phyloP scores from a whole-genome alignment of 2,329 filamentous ascomycete species.

The Chrysoporthe deuterocubensis region DNA sequence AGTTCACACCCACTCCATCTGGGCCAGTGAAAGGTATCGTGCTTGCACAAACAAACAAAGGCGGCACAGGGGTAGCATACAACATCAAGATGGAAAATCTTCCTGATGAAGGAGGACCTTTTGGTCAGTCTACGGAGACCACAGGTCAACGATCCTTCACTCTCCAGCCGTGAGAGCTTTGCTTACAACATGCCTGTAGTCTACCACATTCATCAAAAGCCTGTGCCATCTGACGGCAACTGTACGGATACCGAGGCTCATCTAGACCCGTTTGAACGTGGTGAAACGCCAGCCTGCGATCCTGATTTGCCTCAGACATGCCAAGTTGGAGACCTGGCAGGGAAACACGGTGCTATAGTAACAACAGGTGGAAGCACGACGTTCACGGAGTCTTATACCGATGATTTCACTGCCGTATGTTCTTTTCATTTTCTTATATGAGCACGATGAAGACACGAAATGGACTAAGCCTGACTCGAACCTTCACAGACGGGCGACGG shows the following conservation, averaged over 20 bases:
- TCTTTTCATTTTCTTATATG: not conserved
- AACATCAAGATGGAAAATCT: conserved; percentile 38
- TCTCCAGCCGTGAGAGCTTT: conserved; percentile 1
- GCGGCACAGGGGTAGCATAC: conserved; percentile 39
- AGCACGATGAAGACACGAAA: not conserved
- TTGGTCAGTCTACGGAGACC: conserved; percentile 35
- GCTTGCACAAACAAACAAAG: conserved; percentile 32
- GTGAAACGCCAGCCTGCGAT: conserved; percentile 66
- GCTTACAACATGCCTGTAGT: conserved; percentile 45
- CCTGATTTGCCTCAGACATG: conserved; percentile 61
- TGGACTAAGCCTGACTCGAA: not conserved
- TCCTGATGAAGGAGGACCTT: conserved; percentile 38
- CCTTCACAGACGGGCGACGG: conserved; percentile 43
- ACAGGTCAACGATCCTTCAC: not conserved
- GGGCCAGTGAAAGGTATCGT: conserved; percentile 33
- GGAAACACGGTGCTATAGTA: conserved; percentile 70
- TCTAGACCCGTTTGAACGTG: conserved; percentile 71
- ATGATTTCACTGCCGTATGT: conserved; percentile 56
- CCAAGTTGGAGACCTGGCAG: conserved; percentile 76
- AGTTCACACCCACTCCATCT: conserved; percentile 19
- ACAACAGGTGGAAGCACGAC: conserved; percentile 51
- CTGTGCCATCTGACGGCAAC: conserved; percentile 69
- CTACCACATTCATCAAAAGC: conserved; percentile 73
- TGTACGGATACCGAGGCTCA: conserved; percentile 71
- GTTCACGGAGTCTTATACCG: conserved; percentile 47